Conservation (phyloP, 208 protist species). For the Wallacemonas rigidus region DNA sequence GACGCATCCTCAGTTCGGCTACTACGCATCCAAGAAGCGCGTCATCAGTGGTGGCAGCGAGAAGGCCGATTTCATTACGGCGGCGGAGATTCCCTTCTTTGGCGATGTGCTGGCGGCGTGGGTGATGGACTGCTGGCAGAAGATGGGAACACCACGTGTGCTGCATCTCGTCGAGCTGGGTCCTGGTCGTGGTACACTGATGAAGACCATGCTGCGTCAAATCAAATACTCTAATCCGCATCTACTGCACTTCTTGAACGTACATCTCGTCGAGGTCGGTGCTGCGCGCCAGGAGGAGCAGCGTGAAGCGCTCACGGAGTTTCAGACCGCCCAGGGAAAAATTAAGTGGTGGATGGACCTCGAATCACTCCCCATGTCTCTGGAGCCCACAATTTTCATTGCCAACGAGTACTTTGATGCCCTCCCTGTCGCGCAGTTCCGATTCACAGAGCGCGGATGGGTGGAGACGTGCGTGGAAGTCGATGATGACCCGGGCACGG, state of each 20-base stretch:
- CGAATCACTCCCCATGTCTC: constrained; percentile 78
- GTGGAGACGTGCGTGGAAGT: constrained; percentile 92
- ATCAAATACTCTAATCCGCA: constrained; percentile 87
- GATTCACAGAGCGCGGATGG: constrained; percentile 92
- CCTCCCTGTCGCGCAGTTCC: constrained; percentile 92
- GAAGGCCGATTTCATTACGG: constrained; percentile 90
- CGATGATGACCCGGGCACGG: constrained; percentile 77
- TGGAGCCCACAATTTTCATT: constrained; percentile 89
- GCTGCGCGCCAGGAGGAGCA: constrained; percentile 84
- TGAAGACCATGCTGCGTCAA: constrained; percentile 88
- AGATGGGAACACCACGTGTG: constrained; percentile 89
- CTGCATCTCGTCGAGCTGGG: constrained; percentile 91
- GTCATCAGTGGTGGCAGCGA: constrained; percentile 78
- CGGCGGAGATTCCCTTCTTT: constrained; percentile 91
- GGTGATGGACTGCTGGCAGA: constrained; percentile 91
- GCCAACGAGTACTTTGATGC: constrained; percentile 93
- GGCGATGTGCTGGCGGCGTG: constrained; percentile 89
- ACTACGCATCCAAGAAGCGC: constrained; percentile 86
- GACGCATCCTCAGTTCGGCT: constrained; percentile 87
- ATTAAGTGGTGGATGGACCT: constrained; percentile 90
- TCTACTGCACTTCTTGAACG: constrained; percentile 85
- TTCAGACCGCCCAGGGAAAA: constrained; percentile 82
- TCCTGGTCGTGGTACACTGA: constrained; percentile 82
- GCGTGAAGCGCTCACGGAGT: constrained; percentile 75
- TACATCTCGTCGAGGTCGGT: constrained; percentile 89